phyloP scores from a whole-genome alignment of 805 yeast genomes.

The Tetrapisispora namnaoensis region DNA sequence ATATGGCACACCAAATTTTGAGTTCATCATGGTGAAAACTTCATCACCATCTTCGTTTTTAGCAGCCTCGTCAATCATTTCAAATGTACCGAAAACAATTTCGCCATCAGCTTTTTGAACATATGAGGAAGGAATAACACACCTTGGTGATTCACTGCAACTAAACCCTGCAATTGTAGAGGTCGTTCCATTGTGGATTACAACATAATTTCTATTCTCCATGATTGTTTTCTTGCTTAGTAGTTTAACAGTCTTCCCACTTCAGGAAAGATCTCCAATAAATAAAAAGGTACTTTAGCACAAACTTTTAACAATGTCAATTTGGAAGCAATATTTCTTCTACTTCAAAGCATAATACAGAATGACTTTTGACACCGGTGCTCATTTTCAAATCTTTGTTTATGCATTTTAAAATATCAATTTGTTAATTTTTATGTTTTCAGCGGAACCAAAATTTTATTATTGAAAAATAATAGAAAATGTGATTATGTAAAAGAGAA shows the following conservation, averaged over 20 bases:
- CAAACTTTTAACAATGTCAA: too few relatives aligned
- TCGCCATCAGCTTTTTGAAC: slow-evolving; percentile 27
- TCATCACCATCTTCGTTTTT: slow-evolving; percentile 11
- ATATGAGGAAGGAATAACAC: slow-evolving; percentile 50
- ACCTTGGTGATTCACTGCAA: slow-evolving; percentile 46
- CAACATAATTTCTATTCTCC: slow-evolving; percentile 41
- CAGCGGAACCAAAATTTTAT: neutral
- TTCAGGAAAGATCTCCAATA: neutral
- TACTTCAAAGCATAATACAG: neutral
- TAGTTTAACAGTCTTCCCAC: neutral
- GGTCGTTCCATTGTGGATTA: slow-evolving; percentile 59
- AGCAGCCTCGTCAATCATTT: slow-evolving; percentile 18
- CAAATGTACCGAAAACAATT: slow-evolving; percentile 21
- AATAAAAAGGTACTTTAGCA: too few relatives aligned
- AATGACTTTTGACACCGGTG: neutral
- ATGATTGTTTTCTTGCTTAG: neutral
- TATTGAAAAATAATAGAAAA: too few relatives aligned
- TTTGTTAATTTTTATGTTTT: too few relatives aligned
- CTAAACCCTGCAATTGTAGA: slow-evolving; percentile 65
- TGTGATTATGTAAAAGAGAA: neutral
- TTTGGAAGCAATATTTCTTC: neutral
- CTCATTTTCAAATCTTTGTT: neutral
- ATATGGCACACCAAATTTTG: slow-evolving; percentile 47
- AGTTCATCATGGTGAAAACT: slow-evolving; percentile 45
- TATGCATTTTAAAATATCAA: neutral